A percentile compares a stretch with the other conserved stretches of the same genome.
These are phyloP conservation scores for Polytrichum commune DNA, from an alignment of 225 moss, liverwort and hornwort species.

Conservation along the genomic window DNA sequence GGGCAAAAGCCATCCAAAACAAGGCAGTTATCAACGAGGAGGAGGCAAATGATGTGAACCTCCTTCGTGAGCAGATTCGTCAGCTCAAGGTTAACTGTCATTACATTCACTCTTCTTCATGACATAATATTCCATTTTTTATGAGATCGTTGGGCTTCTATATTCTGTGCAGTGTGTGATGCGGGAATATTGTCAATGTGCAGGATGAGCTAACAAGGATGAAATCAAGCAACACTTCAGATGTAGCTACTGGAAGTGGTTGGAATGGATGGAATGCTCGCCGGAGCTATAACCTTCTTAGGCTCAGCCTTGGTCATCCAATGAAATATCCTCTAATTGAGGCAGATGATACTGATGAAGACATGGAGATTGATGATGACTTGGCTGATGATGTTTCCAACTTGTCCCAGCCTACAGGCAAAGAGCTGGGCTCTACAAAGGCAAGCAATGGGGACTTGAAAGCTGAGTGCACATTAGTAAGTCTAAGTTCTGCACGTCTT, in stretches of 20 bases:
- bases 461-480: not conserved
- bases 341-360: conserved; percentile 32
- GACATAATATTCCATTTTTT: no score
- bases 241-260: conserved; percentile 47
- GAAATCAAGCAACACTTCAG: conserved; percentile 56
- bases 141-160: no score
- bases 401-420: conserved; percentile 30
- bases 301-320: conserved; percentile 55
- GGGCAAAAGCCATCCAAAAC: conserved; percentile 95
- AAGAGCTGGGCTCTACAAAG: conserved; percentile 34
- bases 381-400: conserved; percentile 10
- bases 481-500: not conserved
- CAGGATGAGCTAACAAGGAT: conserved; percentile 94
- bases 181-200: not conserved
- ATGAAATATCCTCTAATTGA: conserved; percentile 34
- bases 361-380: conserved; percentile 35
- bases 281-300: conserved; percentile 57
- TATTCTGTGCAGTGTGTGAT: not conserved
- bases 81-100: conserved; percentile 67
- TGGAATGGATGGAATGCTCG: conserved; percentile 65
- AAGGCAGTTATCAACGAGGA: conserved; percentile 95
- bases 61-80: conserved; percentile 93
- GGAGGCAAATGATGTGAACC: conserved; percentile 82
- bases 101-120: not conserved
- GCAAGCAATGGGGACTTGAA: not conserved